These are phyloP conservation scores for Podospora conica DNA, from an alignment of 495 filamentous ascomycete species.

Conservation along the genomic window DNA sequence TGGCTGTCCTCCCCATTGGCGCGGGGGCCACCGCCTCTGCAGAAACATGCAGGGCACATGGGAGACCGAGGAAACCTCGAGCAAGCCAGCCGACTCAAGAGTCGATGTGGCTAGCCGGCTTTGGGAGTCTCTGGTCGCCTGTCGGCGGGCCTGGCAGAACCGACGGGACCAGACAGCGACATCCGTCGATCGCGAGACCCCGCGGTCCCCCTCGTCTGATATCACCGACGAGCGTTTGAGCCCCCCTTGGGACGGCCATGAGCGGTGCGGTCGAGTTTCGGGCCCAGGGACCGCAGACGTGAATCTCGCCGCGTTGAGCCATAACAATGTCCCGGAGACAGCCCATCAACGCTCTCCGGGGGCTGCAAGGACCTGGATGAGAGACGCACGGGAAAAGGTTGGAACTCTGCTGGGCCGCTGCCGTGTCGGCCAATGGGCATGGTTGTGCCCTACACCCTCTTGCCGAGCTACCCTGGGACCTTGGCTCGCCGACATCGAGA, in stretches of 20 bases:
- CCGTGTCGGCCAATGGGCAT: slow-evolving; percentile 20
- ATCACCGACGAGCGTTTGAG: neutral
- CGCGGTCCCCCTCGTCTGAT: neutral
- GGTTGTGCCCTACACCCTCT: slow-evolving; percentile 19
- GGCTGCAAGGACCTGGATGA: neutral
- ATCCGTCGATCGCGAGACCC: neutral
- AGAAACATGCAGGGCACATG: slow-evolving; percentile 27
- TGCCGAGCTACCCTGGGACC: slow-evolving; percentile 18
- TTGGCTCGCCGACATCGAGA: slow-evolving; percentile 18
- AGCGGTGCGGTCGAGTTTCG: no score
- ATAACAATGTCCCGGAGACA: neutral
- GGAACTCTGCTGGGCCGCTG: slow-evolving; percentile 4
- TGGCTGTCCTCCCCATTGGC: slow-evolving; percentile 23
- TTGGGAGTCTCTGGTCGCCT: slow-evolving; percentile 15
- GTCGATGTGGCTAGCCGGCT: slow-evolving; percentile 18
- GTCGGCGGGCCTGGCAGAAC: slow-evolving; percentile 3
- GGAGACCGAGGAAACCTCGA: slow-evolving; percentile 9
- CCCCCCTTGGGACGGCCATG: no score
- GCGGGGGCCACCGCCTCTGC: slow-evolving; percentile 22
- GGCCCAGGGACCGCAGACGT: neutral
- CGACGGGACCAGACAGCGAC: neutral
- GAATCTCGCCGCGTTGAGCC: neutral
- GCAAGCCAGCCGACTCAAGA: slow-evolving; percentile 7
- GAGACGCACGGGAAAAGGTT: neutral
- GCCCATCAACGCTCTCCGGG: neutral